phyloP scores from a whole-genome alignment of 805 yeast genomes.

The Saccharomyces eubayanus region DNA sequence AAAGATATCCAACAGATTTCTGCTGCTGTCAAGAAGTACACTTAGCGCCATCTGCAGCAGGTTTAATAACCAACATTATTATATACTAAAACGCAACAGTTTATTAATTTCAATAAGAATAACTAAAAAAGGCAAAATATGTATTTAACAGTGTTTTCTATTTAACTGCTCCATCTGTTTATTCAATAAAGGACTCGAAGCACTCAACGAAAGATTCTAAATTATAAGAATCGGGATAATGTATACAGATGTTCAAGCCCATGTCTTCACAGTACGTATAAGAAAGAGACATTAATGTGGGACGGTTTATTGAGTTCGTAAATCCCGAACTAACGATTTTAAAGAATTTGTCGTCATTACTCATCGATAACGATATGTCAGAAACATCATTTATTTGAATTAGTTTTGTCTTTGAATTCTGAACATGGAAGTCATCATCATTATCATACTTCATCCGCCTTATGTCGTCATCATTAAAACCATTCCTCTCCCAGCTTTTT shows the following conservation, averaged over 20 bases:
- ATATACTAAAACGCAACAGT: neutral
- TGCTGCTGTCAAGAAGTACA: constrained; percentile 9
- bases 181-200: constrained; percentile 23
- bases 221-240: constrained; percentile 21
- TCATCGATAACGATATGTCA: constrained; percentile 7
- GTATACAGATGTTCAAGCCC: constrained; percentile 25
- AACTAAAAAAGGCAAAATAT: neutral
- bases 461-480: constrained; percentile 25
- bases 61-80: neutral
- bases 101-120: neutral
- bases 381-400: constrained; percentile 25
- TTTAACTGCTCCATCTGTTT: neutral
- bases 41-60: neutral
- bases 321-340: constrained; percentile 17
- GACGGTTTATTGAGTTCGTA: constrained; percentile 16
- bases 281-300: constrained; percentile 23
- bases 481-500: constrained; percentile 16
- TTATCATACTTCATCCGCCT: constrained; percentile 22
- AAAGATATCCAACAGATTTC: constrained; percentile 25
- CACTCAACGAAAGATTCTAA: constrained; percentile 25
- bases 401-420: constrained; percentile 7
- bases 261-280: constrained; percentile 14
- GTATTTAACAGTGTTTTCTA: neutral
- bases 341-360: constrained; percentile 2
- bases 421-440: constrained; percentile 2